Percentiles rank a stretch among this genome's conserved stretches.
phyloP scores from a whole-genome alignment of 129 eudicot species.

The Arctium lappa region DNA sequence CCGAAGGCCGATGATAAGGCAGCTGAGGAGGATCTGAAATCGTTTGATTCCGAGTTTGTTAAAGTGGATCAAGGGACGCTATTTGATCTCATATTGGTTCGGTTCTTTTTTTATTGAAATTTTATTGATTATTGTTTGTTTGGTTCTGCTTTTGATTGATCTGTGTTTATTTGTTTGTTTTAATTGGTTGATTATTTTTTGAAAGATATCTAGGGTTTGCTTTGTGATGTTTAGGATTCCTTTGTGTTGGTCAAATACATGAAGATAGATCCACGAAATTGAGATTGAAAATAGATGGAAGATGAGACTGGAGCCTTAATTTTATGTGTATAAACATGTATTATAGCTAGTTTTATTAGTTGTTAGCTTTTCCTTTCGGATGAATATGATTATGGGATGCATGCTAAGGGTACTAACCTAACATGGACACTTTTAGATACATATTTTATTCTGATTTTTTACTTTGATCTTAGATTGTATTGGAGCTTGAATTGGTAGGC shows the following conservation, averaged over 20 bases:
- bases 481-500: not conserved
- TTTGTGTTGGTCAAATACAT: not conserved
- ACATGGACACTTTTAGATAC: not conserved
- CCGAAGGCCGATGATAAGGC: constrained; percentile 40
- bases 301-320: not conserved
- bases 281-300: not conserved
- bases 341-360: not conserved
- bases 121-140: not conserved
- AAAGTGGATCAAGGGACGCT: constrained; percentile 78
- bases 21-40: constrained; percentile 58
- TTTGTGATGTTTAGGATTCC: not conserved
- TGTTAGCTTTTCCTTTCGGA: not conserved
- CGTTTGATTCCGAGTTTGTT: constrained; percentile 64
- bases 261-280: not conserved
- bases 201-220: constrained; percentile 13
- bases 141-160: not conserved
- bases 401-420: not conserved
- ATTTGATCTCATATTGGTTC: constrained; percentile 74
- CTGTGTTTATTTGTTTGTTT: not conserved
- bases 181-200: not conserved
- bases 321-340: not conserved
- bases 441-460: not conserved
- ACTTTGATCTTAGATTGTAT: not conserved
- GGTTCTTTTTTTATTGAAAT: not conserved
- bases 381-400: not conserved